phyloP scores from a whole-genome alignment of 164 flowering plant genomes.

The Vitis amurensis region DNA sequence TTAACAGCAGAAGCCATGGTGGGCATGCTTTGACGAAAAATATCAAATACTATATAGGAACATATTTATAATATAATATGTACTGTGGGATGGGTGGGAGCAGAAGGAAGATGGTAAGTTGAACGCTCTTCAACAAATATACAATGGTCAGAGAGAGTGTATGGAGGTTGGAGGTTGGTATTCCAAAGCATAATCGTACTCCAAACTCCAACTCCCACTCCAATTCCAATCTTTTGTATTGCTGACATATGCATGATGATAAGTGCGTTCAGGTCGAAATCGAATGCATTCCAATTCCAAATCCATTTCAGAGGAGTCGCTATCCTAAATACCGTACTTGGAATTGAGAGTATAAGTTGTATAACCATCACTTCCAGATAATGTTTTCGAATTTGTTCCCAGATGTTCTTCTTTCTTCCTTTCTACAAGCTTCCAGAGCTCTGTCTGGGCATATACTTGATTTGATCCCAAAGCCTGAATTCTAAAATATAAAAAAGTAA shows the following conservation, averaged over 20 bases:
- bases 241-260: neutral
- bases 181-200: too few relatives aligned
- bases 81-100: neutral
- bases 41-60: neutral
- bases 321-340: too few relatives aligned
- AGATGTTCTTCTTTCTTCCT: too few relatives aligned
- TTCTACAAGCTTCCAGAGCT: too few relatives aligned
- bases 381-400: too few relatives aligned
- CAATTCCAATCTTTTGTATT: neutral
- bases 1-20: constrained; percentile 10
- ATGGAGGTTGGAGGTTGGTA: constrained; percentile 1
- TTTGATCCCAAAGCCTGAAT: too few relatives aligned
- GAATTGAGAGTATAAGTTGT: too few relatives aligned
- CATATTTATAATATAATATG: neutral
- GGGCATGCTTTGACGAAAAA: neutral
- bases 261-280: neutral
- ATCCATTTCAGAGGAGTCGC: too few relatives aligned
- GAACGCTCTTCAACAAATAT: constrained; percentile 48
- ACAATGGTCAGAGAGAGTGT: constrained; percentile 4
- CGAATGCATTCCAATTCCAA: too few relatives aligned
- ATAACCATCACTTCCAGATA: too few relatives aligned
- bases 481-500: too few relatives aligned
- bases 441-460: too few relatives aligned
- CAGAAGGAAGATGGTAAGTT: constrained; percentile 33
- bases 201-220: neutral